Evolutionary conservation across 2,329 filamentous ascomycete species (phyloP), one percentile per base, ranked within the genome.

Genomic region (Cordyceps pruinosa): DNA sequence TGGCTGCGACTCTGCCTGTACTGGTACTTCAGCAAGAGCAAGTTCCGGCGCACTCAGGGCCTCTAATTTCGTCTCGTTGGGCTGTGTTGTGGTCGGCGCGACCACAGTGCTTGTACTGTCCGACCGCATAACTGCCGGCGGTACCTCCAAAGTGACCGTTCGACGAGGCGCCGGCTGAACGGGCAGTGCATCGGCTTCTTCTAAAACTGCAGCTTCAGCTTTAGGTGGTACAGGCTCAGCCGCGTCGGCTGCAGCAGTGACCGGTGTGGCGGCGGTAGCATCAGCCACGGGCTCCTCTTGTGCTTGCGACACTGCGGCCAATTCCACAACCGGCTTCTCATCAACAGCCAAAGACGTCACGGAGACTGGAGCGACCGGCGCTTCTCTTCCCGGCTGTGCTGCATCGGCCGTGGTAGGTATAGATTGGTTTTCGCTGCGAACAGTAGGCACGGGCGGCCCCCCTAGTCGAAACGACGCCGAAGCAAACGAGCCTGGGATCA

Each of bases 401-500:
- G 42, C 17, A 2, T 23, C 37, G 19, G 10, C 32, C 15, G 5
- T 37, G 9, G 10, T 23, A 50, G 46, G 56, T 19, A 17, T 8
- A 5, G 46, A 41, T 1, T 52, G 52, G 17, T 34, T 39, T 26
- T 56, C 48, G 8, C 56, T 41, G 15, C 47, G 26, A 3, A 51
- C 56, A 13, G 7, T 25, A 6, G 54, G 26, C 45, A 34, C 54
- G 21, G 54, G 46, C 15, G 45, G 54, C 5, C 48, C 45, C 4
- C 56, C 56, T 5, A 55, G 35, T 21, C 56, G 58, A 47, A 63
- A 55, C 7, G 59, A 57, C 2, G 61, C 58, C 49, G 52, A 59
- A 1, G 63, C 59, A 39, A 63, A 64, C 13, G 64, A 61, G 3
- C 58, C 50, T 17, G 60, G 52, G 25, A 63, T 56, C 3, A 57